These are phyloP conservation scores for Aspergillus flavus DNA, from an alignment of 2,329 filamentous ascomycete species.

Conservation along the genomic window DNA sequence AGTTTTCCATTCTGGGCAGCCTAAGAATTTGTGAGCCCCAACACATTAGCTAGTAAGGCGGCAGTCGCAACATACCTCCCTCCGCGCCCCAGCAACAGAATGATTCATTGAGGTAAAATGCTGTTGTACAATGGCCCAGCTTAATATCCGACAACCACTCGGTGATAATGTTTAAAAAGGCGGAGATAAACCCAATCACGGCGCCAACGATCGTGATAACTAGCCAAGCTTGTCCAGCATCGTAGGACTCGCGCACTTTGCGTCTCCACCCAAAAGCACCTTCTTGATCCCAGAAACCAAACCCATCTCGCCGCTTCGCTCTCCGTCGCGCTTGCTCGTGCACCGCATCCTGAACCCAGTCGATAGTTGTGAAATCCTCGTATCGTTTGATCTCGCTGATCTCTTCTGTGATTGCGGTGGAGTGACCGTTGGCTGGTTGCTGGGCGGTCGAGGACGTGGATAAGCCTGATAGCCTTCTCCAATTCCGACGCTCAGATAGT, in stretches of 20 bases:
- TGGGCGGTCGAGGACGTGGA: slow-evolving; percentile 53
- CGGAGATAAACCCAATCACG: slow-evolving; percentile 92
- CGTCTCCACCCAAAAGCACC: slow-evolving; percentile 77
- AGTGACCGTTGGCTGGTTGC: slow-evolving; percentile 59
- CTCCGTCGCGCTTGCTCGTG: slow-evolving; percentile 84
- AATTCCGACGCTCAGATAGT: slow-evolving; percentile 35
- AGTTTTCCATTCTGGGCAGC: slow-evolving; percentile 83
- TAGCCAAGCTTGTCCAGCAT: slow-evolving; percentile 97
- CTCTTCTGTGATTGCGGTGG: slow-evolving; percentile 83
- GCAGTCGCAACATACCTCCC: slow-evolving; percentile 57
- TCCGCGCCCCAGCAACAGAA: slow-evolving; percentile 99
- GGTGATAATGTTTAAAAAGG: slow-evolving; percentile 89
- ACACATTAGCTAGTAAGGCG: background rate
- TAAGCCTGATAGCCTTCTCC: slow-evolving; percentile 55
- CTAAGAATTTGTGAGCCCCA: slow-evolving; percentile 41
- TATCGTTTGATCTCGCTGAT: slow-evolving; percentile 98
- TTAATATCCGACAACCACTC: slow-evolving; percentile 98
- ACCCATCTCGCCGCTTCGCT: slow-evolving; percentile 70
- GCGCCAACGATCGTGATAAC: slow-evolving; percentile 89
- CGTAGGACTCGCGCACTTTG: slow-evolving; percentile 82
- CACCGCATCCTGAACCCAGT: slow-evolving; percentile 97
- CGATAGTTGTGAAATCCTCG: slow-evolving; percentile 94
- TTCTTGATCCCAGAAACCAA: slow-evolving; percentile 69
- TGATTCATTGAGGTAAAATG: slow-evolving; percentile 94
- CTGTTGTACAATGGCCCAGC: slow-evolving; percentile 90